Evolutionary conservation across 164 flowering plant species (phyloP).

Genomic region (Vitis rotundifolia): DNA sequence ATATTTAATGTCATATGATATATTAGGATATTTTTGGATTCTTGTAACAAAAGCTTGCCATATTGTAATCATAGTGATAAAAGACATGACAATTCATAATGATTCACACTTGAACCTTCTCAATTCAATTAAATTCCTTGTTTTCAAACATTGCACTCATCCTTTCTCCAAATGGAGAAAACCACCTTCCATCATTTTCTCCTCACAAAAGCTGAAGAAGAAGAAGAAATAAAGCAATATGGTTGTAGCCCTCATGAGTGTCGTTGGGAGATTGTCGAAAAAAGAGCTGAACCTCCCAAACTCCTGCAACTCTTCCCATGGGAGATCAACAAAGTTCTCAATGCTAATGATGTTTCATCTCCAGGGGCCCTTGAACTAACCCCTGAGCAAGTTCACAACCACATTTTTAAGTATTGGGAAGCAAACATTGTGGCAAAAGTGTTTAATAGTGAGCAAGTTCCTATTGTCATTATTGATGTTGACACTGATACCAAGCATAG

Average conservation of each 20-base stretch:
- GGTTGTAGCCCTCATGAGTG: not conserved
- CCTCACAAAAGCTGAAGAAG: not conserved
- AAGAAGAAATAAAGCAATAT: not conserved
- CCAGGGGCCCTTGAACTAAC: conserved; percentile 8
- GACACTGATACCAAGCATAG: conserved; percentile 5
- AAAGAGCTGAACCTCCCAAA: not conserved
- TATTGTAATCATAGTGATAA: too few relatives aligned
- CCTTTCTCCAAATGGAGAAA: not conserved
- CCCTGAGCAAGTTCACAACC: not conserved
- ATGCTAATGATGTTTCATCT: not conserved
- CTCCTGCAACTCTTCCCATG: conserved; percentile 1
- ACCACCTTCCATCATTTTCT: conserved; percentile 3
- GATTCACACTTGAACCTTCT: too few relatives aligned
- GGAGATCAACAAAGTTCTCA: conserved; percentile 9
- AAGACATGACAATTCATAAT: too few relatives aligned
- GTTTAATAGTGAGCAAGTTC: not conserved
- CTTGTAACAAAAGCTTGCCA: too few relatives aligned
- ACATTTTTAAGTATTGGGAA: not conserved
- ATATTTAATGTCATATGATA: too few relatives aligned
- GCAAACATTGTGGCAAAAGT: not conserved
- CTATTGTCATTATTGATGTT: conserved; percentile 1
- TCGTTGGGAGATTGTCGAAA: not conserved
- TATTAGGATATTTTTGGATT: too few relatives aligned
- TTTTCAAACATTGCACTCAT: not conserved
- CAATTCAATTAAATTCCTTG: not conserved